A percentile compares a stretch with the other conserved stretches of the same genome.
phyloP scores from a whole-genome alignment of 768 basidiomycete species.

The Coprinopsis marcescibilis region DNA sequence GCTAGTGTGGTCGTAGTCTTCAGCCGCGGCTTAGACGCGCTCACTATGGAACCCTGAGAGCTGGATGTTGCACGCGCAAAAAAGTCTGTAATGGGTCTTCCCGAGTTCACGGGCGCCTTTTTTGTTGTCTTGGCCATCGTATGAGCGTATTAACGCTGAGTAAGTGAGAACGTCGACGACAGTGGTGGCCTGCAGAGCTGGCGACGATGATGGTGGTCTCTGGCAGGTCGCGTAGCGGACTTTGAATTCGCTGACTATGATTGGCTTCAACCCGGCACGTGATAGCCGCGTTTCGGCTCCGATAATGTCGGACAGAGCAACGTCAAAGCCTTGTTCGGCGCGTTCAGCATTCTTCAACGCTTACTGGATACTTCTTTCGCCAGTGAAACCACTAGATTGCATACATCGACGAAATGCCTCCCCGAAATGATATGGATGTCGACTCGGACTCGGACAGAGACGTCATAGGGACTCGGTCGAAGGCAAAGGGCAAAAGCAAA shows the following conservation, averaged over 20 bases:
- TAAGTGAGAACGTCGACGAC: too few species aligned
- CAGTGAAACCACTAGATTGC: neutral
- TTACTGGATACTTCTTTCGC: too few species aligned
- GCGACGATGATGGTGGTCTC: neutral
- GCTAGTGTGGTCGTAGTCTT: neutral
- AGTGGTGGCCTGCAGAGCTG: too few species aligned
- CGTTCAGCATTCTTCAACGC: neutral
- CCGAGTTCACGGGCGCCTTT: conserved; percentile 1
- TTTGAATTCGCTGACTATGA: conserved; percentile 1
- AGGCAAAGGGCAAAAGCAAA: conserved; percentile 47
- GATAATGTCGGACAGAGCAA: too few species aligned
- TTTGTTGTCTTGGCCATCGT: conserved; percentile 8
- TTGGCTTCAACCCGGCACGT: conserved; percentile 3
- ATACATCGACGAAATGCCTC: conserved; percentile 22
- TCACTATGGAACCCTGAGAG: conserved; percentile 3
- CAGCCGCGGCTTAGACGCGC: conserved; percentile 8
- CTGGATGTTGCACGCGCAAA: conserved; percentile 4
- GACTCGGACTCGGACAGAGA: conserved; percentile 65
- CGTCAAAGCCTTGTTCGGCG: too few species aligned
- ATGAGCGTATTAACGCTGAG: neutral
- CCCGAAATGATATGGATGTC: conserved; percentile 42
- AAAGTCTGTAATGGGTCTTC: conserved; percentile 2
- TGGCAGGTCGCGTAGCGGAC: conserved; percentile 7
- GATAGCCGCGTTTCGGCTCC: too few species aligned
- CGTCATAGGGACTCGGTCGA: conserved; percentile 48